Base-by-base conservation (phyloP, 345 rosid species). In the Salix caprea region DNA sequence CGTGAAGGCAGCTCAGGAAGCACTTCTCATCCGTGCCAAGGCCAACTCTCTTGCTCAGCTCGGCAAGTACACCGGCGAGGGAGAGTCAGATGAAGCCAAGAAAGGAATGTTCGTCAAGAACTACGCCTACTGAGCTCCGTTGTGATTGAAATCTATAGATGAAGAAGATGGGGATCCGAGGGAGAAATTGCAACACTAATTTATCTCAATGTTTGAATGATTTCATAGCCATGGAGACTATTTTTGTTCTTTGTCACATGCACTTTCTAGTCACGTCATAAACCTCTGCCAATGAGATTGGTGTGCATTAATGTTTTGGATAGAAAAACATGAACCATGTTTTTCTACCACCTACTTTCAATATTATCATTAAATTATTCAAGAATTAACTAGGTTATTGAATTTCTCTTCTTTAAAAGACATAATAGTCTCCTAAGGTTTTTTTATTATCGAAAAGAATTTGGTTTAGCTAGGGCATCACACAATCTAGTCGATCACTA, bases 1-100 rank as follows among this genome's bases (percentile, higher is more conserved):
- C 66, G 96, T 94, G 79, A 83, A 87, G 86, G 92, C 87, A 0
- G 97, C 98, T 80, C 97, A 94, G 83, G 92, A 90, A 11, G 2
- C 83, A 8, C 85, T 94, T 70, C 92, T 94, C 54, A 7, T 82
- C 75, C 90, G 97, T 34, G 98, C 98, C 82, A 89, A 84, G 78
- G 90, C 97, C 72, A 94, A 94, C 87, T 94, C 98, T 8, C 85
- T 90, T 37, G 98, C 98, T 73, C 98, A 94, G 97, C 94, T 92
- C 14, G 98, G 98, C 39, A 92, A 94, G 79, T 94, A 92, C 92
- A 88, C 91, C 0, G 94, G 97, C 0, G 92, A 91, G 75, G 97
- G 94, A 58, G 98, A 94, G 82, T 90, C 98, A 12, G 97, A 94
- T 67, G 96, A 94, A 79, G 98, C 98, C 74, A 94, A 92, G 89